Base-by-base conservation (phyloP, 306 rosid species). In the Crotalaria pallida region DNA sequence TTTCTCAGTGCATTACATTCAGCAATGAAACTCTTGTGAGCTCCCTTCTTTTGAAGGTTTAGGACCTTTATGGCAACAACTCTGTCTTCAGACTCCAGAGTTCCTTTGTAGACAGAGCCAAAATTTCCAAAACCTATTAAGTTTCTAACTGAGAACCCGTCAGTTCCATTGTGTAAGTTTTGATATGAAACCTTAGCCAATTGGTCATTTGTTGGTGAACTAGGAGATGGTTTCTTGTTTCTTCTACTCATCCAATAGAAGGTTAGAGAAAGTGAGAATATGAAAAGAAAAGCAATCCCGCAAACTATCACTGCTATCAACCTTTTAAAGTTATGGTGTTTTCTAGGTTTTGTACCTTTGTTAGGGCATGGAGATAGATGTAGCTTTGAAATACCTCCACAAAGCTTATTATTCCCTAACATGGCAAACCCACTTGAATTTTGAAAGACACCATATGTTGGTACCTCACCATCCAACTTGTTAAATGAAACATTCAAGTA, bases 391-490 rank as follows among this genome's bases (percentile, higher is more conserved):
- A 68, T 44, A 5, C 80, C 83, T 31, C 83, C 83, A 53, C 79
- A 79, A 19, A 79, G 64, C 22, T 61, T 49, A 2, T 0, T 68
- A 2, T 79, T 79, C 61, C 73, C 83, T 1, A 6, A 52, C 26
- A 75, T 4, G 4, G 13, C 8, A 19, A 63, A 0, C 17, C 0
- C 4, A 6, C 67, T 82, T 10, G 53, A 26, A 45, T 84, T 84
- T 24, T 0, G 0, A 7, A 87, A 84, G 4, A 61, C 73, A 10
- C 87, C 89, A 27, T 58, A 3, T 0, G 40, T 75, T 57, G 80
- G 83, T 0, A 87, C 87, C 43, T 72, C 83, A 0, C 92, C 89
- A 2, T 66, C 84, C 19, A 84, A 38, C 22, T 23, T 36, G 29
- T 82, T 87, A 21, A 69, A 84, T 3, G 89, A 84, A 49, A 80